Evolutionary conservation across 306 rosid species (phyloP).

Genomic region (Bauhinia variegata): DNA sequence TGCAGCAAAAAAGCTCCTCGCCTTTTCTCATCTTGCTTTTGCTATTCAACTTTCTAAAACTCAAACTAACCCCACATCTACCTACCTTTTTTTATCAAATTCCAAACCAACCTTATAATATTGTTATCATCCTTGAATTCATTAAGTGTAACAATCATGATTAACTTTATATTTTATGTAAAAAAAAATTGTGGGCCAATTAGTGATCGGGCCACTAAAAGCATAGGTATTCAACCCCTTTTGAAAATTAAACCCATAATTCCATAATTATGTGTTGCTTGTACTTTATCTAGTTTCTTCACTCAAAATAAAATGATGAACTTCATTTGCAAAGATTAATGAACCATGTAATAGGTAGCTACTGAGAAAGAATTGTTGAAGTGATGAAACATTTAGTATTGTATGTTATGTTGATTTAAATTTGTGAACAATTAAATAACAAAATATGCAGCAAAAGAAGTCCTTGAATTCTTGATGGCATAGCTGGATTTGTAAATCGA

Average conservation of each 20-base stretch:
- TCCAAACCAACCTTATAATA: slow-evolving; percentile 71
- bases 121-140: slow-evolving; percentile 56
- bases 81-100: slow-evolving; percentile 69
- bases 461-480: too few species aligned
- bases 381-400: not conserved
- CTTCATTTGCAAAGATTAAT: slow-evolving; percentile 37
- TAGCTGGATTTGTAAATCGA: too few species aligned
- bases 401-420: slow-evolving; percentile 13
- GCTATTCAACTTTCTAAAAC: slow-evolving; percentile 50
- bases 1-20: slow-evolving; percentile 61
- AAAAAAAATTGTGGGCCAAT: slow-evolving; percentile 44
- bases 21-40: slow-evolving; percentile 71
- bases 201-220: slow-evolving; percentile 28
- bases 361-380: slow-evolving; percentile 16
- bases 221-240: slow-evolving; percentile 43
- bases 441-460: too few species aligned
- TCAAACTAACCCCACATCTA: slow-evolving; percentile 63
- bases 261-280: slow-evolving; percentile 53
- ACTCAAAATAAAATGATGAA: slow-evolving; percentile 49
- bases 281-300: slow-evolving; percentile 48
- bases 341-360: slow-evolving; percentile 38
- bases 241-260: slow-evolving; percentile 43
- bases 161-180: slow-evolving; percentile 51
- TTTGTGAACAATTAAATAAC: not conserved
- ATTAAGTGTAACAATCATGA: slow-evolving; percentile 49